Conservation (phyloP, 441 rosid genomes). For the Flueggea neowawraea region DNA sequence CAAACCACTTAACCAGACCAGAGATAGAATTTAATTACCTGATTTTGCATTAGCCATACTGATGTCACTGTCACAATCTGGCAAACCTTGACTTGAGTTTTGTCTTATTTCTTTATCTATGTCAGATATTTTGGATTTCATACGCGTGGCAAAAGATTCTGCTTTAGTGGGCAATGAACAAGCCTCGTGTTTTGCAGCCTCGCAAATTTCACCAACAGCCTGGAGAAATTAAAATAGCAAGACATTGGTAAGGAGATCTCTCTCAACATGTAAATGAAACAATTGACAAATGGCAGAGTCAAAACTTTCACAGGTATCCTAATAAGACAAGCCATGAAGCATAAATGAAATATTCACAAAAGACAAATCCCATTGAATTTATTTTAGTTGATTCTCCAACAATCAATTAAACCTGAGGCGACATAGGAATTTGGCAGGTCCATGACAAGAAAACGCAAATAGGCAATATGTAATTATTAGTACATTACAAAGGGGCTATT, state of each 20-base stretch:
- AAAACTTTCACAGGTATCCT: background rate
- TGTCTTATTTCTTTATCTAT: conserved; percentile 23
- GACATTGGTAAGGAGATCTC: conserved; percentile 1
- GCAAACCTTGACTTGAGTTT: conserved; percentile 24
- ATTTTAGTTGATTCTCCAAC: too few relatives aligned
- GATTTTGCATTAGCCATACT: too few relatives aligned
- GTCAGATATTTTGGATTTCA: conserved; percentile 43
- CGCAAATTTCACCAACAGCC: conserved; percentile 83
- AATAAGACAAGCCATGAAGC: too few relatives aligned
- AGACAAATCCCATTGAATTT: too few relatives aligned
- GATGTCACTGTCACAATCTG: conserved; percentile 12
- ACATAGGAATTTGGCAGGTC: too few relatives aligned
- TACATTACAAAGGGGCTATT: too few relatives aligned
- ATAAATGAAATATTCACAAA: too few relatives aligned
- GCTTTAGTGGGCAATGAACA: conserved; percentile 50
- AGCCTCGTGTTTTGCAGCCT: conserved; percentile 75
- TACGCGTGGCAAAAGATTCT: conserved; percentile 36
- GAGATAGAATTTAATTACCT: too few relatives aligned
- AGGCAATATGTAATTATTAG: too few relatives aligned
- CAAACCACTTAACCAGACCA: too few relatives aligned
- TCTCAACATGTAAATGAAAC: background rate
- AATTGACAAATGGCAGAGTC: background rate
- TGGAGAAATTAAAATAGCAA: conserved; percentile 24
- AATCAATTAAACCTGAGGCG: too few relatives aligned
- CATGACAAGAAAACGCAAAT: too few relatives aligned